Base-by-base conservation (phyloP, 257 asterid genomes). In the Asclepias syriaca region DNA sequence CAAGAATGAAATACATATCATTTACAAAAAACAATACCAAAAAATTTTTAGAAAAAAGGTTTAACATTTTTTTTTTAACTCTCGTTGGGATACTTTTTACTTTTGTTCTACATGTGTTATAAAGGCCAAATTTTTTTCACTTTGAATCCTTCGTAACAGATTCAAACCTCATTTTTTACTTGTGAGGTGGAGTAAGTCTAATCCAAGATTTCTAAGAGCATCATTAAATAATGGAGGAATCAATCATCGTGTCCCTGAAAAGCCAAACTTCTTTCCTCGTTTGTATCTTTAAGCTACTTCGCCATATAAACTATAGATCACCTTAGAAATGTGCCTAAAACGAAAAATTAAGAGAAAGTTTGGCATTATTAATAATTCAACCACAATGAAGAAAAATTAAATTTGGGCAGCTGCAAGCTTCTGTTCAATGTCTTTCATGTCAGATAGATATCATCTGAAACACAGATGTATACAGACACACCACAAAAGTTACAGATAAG, bases 401-500 rank as follows among this genome's bases (percentile, higher is more conserved):
- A 65, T 65, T 49, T 53, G 27, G 5, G 3, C 19, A 74, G 71
- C 59, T 54, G 46, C 34, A 39, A 64, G 50, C 19, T 54, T 45
- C 0, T 2, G 24, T 63, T 13, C 46, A 15, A 7, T 6, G 7
- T 18, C 34, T 63, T 14, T 34, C 10, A 63, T 46, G 14, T 34
- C 48, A 63, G 24, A 4, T 51, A 8, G 48, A 16, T 16, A 34
- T 34, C 14, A 24, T 37, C 39, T 63, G 27, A 32, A 21, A 32
- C 11, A 32, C 24, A 37, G 13, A 61, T 19, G 43, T 3, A 34
- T 3, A n/a, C 24, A 34, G 39, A n/a, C 24, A 4, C 8, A 70
- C 63, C 3, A 58, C 72, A 37, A 63, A 54, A 56, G 76, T 63
- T 72, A 21, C 60, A 50, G 29, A 70, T 3, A 45, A 19, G 21